Base-by-base conservation (phyloP, 495 filamentous ascomycete species). In the Hyaloscypha finlandica region DNA sequence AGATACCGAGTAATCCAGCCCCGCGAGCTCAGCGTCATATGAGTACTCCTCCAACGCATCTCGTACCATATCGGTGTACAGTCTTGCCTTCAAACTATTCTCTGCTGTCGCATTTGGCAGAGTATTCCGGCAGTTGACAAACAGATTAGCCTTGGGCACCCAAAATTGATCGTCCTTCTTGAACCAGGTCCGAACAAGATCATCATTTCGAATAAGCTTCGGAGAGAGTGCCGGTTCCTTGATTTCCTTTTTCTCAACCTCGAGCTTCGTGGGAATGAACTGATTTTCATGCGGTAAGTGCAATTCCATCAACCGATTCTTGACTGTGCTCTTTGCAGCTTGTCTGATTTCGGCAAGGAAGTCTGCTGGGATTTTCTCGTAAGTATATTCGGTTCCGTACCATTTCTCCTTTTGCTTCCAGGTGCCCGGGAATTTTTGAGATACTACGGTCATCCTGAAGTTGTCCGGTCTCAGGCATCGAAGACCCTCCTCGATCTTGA, bases 111-210 rank as follows among this genome's bases (percentile, higher is more conserved):
- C 85, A 75, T 86, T 88, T 29, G 89, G 85, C 39, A 96, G 74
- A 6, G 93, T 90, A 64, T 90, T 97, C 67, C 91, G 86, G 68
- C 96, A 83, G 59, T 86, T 90, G 51, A 97, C 84, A 70, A 92
- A 84, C 19, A 97, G 76, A 69, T 90, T 97, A 0, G 89, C 95
- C 76, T 97, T 97, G 2, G 95, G 95, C 4, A 99, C 95, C 95
- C 95, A 99, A 79, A 97, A 99, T 0, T 88, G 92, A 71, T 99
- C 95, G 71, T 99, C 95, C 78, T 98, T 98, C 84, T 99, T 99
- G 79, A 86, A 97, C 95, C 95, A 99, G n/a, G 91, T 87, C 35
- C 95, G 88, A 2, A 90, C 87, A 8, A 87, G 78, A 22, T 90
- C 85, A 68, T 97, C 95, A 72, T 96, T 92, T 68, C 94, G 89